Conservation (phyloP, 768 basidiomycete species). For the Phlegmacium glaucopus region DNA sequence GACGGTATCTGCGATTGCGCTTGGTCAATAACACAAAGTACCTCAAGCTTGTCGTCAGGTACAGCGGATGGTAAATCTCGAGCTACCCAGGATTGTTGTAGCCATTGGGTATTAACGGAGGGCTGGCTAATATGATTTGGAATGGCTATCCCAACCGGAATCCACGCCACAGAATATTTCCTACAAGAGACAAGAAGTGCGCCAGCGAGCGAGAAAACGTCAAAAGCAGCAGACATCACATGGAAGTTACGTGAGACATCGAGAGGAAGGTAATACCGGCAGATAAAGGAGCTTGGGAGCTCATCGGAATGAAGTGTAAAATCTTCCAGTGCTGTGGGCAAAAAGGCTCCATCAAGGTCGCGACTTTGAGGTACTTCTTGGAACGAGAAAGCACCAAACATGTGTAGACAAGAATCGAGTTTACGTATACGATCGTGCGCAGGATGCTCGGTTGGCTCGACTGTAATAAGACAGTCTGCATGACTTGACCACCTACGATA, state of each 20-base stretch:
- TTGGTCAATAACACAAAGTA: too few species aligned
- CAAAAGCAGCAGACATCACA: conserved; percentile 20
- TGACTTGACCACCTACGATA: conserved; percentile 17
- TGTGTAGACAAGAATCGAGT: conserved; percentile 26
- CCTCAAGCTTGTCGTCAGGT: too few species aligned
- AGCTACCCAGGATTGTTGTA: conserved; percentile 10
- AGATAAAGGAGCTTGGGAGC: conserved; percentile 24
- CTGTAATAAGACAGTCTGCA: conserved; percentile 19
- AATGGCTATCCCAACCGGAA: conserved; percentile 17
- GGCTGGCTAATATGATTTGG: neutral
- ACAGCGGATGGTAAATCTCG: too few species aligned
- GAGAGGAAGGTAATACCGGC: conserved; percentile 25
- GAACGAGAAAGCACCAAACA: conserved; percentile 19
- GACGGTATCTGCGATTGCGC: too few species aligned
- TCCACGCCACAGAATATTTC: conserved; percentile 27
- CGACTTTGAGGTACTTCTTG: conserved; percentile 8
- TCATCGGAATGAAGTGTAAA: conserved; percentile 14
- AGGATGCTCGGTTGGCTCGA: conserved; percentile 11
- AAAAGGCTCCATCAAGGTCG: conserved; percentile 17
- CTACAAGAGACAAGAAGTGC: conserved; percentile 23
- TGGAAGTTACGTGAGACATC: conserved; percentile 14
- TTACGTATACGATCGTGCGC: conserved; percentile 22
- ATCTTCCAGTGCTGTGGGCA: conserved; percentile 21
- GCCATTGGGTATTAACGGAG: conserved; percentile 3
- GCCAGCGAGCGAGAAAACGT: conserved; percentile 21